A percentile compares a stretch with the other conserved stretches of the same genome.
These are phyloP conservation scores for Xerocomellus chrysenteron DNA, from an alignment of 768 basidiomycete genomes.

Conservation along the genomic window DNA sequence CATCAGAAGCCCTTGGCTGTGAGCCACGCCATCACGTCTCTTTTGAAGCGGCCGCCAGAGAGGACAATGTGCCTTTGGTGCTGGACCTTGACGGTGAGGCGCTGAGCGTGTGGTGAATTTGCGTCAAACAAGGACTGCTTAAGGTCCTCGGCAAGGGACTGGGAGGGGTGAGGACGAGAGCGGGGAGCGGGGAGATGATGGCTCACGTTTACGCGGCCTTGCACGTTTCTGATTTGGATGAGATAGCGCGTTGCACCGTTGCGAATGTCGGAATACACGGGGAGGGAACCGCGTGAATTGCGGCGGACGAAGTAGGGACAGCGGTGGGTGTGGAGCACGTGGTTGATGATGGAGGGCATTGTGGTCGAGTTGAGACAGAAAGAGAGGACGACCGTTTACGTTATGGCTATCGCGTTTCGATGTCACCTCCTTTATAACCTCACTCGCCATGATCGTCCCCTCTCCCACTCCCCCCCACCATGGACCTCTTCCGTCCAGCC, in stretches of 20 bases:
- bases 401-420: background rate
- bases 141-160: constrained; percentile 65
- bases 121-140: constrained; percentile 47
- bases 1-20: constrained; percentile 59
- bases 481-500: background rate
- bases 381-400: background rate
- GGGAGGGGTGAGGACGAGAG: constrained; percentile 1
- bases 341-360: constrained; percentile 15
- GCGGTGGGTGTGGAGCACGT: constrained; percentile 12
- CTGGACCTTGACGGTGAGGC: constrained; percentile 47
- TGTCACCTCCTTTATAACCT: constrained; percentile 8
- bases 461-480: background rate
- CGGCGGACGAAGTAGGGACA: constrained; percentile 59
- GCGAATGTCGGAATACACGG: constrained; percentile 74
- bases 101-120: constrained; percentile 45
- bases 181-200: background rate
- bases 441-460: background rate
- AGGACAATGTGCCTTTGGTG: constrained; percentile 56
- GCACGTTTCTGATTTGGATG: constrained; percentile 63
- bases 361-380: background rate
- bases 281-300: constrained; percentile 64
- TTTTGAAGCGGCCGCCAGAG: constrained; percentile 63
- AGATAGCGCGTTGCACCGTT: constrained; percentile 61
- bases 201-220: constrained; percentile 60
- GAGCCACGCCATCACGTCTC: constrained; percentile 62